A percentile compares a stretch with the other conserved stretches of the same genome.
These are phyloP conservation scores for Fusarium brachygibbosum DNA, from an alignment of 2,329 filamentous ascomycete genomes.

Conservation along the genomic window DNA sequence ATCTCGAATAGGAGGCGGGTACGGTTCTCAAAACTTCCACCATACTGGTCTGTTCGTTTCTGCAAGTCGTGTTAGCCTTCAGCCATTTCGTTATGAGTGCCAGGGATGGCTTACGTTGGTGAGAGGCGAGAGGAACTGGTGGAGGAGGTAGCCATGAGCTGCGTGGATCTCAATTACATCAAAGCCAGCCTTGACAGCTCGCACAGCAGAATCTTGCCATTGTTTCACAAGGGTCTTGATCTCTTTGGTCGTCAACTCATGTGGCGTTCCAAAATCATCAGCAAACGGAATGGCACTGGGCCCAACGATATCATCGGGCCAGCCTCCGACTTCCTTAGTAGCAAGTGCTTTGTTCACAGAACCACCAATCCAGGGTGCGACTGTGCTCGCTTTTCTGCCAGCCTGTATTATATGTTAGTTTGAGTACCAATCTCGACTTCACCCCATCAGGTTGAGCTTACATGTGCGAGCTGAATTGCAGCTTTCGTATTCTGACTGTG, in stretches of 20 bases:
- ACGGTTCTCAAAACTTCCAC: slow-evolving; percentile 75
- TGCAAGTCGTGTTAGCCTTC: slow-evolving; percentile 41
- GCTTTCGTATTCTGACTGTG: slow-evolving; percentile 83
- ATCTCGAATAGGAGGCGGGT: slow-evolving; percentile 71
- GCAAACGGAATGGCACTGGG: slow-evolving; percentile 71
- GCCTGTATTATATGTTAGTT: slow-evolving; percentile 51
- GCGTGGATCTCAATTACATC: slow-evolving; percentile 80
- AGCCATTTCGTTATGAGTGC: not conserved
- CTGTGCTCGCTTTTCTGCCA: slow-evolving; percentile 74
- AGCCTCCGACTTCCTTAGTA: slow-evolving; percentile 64
- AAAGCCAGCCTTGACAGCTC: slow-evolving; percentile 77
- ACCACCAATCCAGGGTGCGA: slow-evolving; percentile 73
- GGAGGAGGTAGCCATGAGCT: slow-evolving; percentile 76
- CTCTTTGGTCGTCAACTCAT: slow-evolving; percentile 76
- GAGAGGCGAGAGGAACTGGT: slow-evolving; percentile 73
- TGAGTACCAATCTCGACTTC: not conserved
- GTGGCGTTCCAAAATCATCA: slow-evolving; percentile 71
- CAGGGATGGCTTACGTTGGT: slow-evolving; percentile 61
- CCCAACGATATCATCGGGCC: slow-evolving; percentile 68
- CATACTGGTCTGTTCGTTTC: slow-evolving; percentile 74
- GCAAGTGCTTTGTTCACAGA: slow-evolving; percentile 66
- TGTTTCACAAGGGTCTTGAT: slow-evolving; percentile 74
- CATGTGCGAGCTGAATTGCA: slow-evolving; percentile 85
- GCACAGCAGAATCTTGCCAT: slow-evolving; percentile 70
- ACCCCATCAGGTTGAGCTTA: not conserved